phyloP scores from a whole-genome alignment of 345 rosid genomes.

The Turnera subulata region DNA sequence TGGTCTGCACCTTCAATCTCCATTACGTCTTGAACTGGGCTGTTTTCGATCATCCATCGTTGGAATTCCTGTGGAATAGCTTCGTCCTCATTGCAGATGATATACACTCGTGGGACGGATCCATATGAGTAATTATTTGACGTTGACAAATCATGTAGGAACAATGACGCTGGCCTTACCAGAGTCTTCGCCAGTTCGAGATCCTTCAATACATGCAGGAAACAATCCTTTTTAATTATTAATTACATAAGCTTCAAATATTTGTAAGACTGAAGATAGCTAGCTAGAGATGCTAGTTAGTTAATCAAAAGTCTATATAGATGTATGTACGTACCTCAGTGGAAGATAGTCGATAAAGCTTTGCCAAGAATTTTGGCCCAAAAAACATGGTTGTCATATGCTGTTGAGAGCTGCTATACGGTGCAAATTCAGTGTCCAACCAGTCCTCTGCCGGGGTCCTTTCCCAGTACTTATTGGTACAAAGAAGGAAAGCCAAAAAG shows the following conservation, averaged over 20 bases:
- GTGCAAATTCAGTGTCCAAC: conserved; percentile 31
- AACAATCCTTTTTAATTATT: not conserved
- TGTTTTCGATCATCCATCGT: conserved; percentile 21
- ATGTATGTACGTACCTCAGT: conserved; percentile 4
- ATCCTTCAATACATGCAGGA: conserved; percentile 6
- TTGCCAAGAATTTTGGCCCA: conserved; percentile 21
- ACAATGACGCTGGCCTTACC: conserved; percentile 15
- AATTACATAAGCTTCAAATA: not conserved
- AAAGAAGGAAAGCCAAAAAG: not conserved
- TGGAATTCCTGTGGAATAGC: conserved; percentile 14
- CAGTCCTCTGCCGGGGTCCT: conserved; percentile 7
- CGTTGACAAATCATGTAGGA: not conserved
- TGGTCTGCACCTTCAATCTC: conserved; percentile 19
- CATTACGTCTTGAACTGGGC: conserved; percentile 6
- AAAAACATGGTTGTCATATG: conserved; percentile 8
- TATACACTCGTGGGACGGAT: not conserved
- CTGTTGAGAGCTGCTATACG: conserved; percentile 5
- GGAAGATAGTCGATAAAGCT: conserved; percentile 18
- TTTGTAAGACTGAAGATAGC: not conserved
- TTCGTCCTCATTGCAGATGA: conserved; percentile 10
- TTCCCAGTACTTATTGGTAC: not conserved
- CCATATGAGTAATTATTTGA: conserved; percentile 18
- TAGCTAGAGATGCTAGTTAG: too few relatives aligned
- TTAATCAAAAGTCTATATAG: too few relatives aligned
- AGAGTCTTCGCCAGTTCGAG: conserved; percentile 15